Conservation (phyloP, 768 basidiomycete species). For the Mycena haematopus region DNA sequence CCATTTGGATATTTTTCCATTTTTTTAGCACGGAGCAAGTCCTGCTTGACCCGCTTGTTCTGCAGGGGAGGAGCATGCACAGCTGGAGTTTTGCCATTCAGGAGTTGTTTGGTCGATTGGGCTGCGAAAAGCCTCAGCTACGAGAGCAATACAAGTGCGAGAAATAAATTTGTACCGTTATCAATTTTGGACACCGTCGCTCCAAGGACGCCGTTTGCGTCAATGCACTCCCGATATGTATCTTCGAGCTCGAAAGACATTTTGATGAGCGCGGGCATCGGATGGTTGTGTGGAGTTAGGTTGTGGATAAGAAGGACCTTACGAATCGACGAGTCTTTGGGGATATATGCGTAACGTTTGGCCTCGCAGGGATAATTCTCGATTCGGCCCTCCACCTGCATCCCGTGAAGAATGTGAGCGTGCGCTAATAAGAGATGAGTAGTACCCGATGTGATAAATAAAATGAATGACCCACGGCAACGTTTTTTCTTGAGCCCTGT, state of each 20-base stretch:
- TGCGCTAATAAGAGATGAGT: background rate
- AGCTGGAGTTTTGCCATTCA: constrained; percentile 1
- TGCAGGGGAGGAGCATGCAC: background rate
- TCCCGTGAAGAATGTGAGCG: constrained; percentile 11
- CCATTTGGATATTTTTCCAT: too few relatives aligned
- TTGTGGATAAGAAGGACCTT: too few relatives aligned
- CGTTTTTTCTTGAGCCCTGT: background rate
- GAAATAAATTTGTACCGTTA: background rate
- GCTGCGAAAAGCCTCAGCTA: background rate
- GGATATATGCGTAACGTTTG: too few relatives aligned
- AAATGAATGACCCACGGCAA: background rate
- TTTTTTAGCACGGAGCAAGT: background rate
- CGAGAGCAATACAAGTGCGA: background rate
- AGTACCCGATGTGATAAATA: background rate
- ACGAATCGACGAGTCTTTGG: too few relatives aligned
- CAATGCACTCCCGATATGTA: too few relatives aligned
- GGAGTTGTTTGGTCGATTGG: background rate
- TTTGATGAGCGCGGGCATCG: too few relatives aligned
- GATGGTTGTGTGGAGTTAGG: too few relatives aligned
- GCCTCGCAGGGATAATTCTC: background rate
- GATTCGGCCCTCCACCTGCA: constrained; percentile 1
- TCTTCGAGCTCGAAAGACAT: too few relatives aligned
- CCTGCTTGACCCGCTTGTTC: background rate
- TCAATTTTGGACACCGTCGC: background rate
- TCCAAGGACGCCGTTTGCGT: background rate